Conservation (phyloP, 257 asterid species). For the Fraxinus anomala region DNA sequence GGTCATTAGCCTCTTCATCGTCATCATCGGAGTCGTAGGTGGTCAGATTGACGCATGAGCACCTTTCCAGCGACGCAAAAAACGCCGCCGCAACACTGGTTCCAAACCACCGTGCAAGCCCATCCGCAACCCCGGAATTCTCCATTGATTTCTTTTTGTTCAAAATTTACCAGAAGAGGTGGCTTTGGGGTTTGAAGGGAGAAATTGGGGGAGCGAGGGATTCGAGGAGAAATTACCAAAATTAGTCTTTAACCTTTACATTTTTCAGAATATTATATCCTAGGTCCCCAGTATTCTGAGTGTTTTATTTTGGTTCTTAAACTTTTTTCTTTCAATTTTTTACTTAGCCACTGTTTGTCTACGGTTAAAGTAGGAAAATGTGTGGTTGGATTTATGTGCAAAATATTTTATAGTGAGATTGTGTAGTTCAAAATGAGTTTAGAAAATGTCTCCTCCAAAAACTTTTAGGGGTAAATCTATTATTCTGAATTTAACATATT, state of each 20-base stretch:
- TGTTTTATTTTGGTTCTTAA: background rate
- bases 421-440: too few relatives aligned
- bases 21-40: slow-evolving; percentile 85
- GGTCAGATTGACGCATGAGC: slow-evolving; percentile 82
- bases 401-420: too few relatives aligned
- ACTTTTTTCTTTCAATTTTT: too few relatives aligned
- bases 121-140: slow-evolving; percentile 58
- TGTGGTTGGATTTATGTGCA: too few relatives aligned
- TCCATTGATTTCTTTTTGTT: slow-evolving; percentile 36
- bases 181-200: background rate
- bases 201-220: slow-evolving; percentile 6
- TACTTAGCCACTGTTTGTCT: too few relatives aligned
- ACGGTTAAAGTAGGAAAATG: too few relatives aligned
- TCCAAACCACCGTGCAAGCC: slow-evolving; percentile 88
- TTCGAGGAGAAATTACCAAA: slow-evolving; percentile 22
- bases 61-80: slow-evolving; percentile 96
- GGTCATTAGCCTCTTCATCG: slow-evolving; percentile 83
- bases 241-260: slow-evolving; percentile 20
- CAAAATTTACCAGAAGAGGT: background rate
- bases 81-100: slow-evolving; percentile 83
- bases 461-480: too few relatives aligned
- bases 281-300: background rate
- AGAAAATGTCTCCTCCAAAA: too few relatives aligned
- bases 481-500: too few relatives aligned
- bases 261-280: background rate